Evolutionary conservation across 805 yeast species (phyloP).

Genomic region (Lachancea kluyveri): DNA sequence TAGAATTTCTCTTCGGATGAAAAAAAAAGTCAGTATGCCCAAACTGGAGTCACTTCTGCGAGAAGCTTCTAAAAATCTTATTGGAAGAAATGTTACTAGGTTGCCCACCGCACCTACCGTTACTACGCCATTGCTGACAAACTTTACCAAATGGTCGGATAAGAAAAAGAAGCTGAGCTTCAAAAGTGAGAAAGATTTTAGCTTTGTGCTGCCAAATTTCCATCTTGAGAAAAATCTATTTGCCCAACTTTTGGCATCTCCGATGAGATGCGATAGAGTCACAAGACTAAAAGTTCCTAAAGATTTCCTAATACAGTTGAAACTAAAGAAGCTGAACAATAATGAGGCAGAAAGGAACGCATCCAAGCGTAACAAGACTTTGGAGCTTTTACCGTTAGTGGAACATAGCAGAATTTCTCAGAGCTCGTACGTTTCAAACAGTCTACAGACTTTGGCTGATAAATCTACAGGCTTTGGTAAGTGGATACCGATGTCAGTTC

Average conservation of each 20-base stretch:
- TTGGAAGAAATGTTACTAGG: slow-evolving; percentile 1
- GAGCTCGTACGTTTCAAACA: slow-evolving; percentile 22
- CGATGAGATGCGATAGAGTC: slow-evolving; percentile 36
- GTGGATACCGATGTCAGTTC: slow-evolving; percentile 6
- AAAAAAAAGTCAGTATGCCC: too few species aligned
- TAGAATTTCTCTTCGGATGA: too few species aligned
- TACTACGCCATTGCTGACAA: slow-evolving; percentile 22
- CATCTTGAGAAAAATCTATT: slow-evolving; percentile 31
- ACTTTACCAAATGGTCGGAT: slow-evolving; percentile 33
- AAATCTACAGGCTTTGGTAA: not conserved
- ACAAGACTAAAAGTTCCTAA: slow-evolving; percentile 35
- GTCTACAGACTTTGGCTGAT: slow-evolving; percentile 2
- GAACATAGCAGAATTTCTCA: slow-evolving; percentile 8
- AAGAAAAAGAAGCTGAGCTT: slow-evolving; percentile 20
- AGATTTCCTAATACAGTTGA: slow-evolving; percentile 33
- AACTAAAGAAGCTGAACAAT: slow-evolving; percentile 15
- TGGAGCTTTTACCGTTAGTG: slow-evolving; percentile 3
- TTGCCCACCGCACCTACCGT: slow-evolving; percentile 2
- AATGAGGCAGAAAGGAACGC: slow-evolving; percentile 8
- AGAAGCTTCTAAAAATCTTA: too few species aligned
- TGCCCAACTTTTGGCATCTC: slow-evolving; percentile 37
- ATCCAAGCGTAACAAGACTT: not conserved
- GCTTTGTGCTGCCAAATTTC: slow-evolving; percentile 3
- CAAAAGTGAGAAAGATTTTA: slow-evolving; percentile 3
- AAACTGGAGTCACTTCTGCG: too few species aligned